Evolutionary conservation across 441 rosid genomes (phyloP), one percentile per base, ranked within the genome.

Genomic region (Mallotus repandus): DNA sequence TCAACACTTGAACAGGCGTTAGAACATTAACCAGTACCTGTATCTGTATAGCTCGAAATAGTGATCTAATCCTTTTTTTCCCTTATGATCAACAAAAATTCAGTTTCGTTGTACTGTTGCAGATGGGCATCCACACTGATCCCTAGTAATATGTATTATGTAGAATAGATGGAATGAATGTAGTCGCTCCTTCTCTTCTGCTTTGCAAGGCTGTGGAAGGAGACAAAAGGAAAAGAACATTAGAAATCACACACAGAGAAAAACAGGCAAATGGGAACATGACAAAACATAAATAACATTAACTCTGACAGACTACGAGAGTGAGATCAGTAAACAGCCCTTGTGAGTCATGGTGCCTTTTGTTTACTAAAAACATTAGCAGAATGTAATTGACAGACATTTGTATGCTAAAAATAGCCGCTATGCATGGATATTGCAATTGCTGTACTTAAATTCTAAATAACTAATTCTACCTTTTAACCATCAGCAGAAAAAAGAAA

Each of bases 151-250:
- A 53, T 38, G 29, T n/a, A n/a, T n/a, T n/a, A n/a, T n/a, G 65
- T 32, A 68, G 68, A 48, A n/a, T 13, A 29, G 3, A 29, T 15
- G 19, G 43, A 38, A 19, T 50, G 43, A 38, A 19, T 50, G 16
- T 56, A 15, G 48, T 80, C 50, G 75, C 74, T 56, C 59, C 72
- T 87, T 82, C 77, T 89, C 94, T 71, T 86, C 89, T 67, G 94
- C 96, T 74, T 91, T 86, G 75, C 89, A 85, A 58, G 93, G 94
- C 92, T 89, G 80, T 54, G 76, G 65, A 69, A 55, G 32, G 54
- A 5, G 13, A 41, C 2, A 21, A 68, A 29, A 14, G 7, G 48
- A 61, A 21, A n/a, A 50, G 21, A 15, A 10, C 9, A 54, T 16
- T 6, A 18, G 4, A 21, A 9, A n/a, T 29, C 32, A 29, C 10